Conservation (phyloP, 148 eudicot genomes). For the Dianthus caryophyllus region DNA sequence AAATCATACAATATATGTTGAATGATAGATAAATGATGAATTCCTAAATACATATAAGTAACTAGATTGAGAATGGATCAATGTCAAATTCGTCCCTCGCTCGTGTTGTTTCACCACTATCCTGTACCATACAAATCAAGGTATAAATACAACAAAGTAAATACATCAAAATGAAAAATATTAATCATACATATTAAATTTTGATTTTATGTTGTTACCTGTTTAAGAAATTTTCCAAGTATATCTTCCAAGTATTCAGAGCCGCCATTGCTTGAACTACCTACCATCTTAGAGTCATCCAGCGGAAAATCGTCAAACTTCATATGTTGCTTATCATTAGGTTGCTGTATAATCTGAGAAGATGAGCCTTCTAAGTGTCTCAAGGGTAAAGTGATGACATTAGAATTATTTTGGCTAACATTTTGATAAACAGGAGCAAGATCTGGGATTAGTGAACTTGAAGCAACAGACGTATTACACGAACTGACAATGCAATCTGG, state of each 20-base stretch:
- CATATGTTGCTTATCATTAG: constrained; percentile 23
- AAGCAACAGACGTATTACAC: constrained; percentile 22
- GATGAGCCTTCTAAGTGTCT: constrained; percentile 28
- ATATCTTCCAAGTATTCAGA: constrained; percentile 65
- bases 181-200: no score
- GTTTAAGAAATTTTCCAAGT: constrained; percentile 50
- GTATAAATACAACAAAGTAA: neutral
- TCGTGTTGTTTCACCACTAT: constrained; percentile 33
- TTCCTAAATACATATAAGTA: neutral
- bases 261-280: constrained; percentile 37
- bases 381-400: constrained; percentile 17
- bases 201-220: constrained; percentile 37
- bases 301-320: constrained; percentile 42
- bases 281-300: constrained; percentile 41
- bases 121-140: constrained; percentile 31
- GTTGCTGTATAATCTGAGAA: constrained; percentile 26
- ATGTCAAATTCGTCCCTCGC: constrained; percentile 39
- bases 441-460: constrained; percentile 24
- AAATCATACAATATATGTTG: neutral
- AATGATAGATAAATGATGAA: neutral
- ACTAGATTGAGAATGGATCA: constrained; percentile 27
- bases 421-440: constrained; percentile 26
- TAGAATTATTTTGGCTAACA: constrained; percentile 27
- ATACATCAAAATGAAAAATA: neutral
- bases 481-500: constrained; percentile 30